phyloP scores from a whole-genome alignment of 2,329 filamentous ascomycete species.

The Hymenoscyphus infarciens region DNA sequence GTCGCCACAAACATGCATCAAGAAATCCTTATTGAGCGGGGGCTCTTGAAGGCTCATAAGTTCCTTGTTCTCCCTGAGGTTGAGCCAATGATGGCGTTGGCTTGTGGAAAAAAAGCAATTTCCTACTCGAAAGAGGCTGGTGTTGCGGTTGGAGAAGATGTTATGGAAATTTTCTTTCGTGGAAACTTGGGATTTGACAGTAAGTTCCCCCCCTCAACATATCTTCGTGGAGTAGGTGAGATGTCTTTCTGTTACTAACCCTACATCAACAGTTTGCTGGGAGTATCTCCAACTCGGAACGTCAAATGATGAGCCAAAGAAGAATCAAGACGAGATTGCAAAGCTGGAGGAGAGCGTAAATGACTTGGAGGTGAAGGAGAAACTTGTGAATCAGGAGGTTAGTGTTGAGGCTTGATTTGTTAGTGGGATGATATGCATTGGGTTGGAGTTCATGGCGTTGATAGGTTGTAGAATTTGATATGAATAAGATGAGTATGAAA shows the following conservation, averaged over 20 bases:
- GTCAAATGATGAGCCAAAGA: not conserved
- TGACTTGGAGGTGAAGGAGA: slow-evolving; percentile 4
- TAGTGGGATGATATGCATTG: not conserved
- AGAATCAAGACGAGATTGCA: not conserved
- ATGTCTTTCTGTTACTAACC: slow-evolving; percentile 2
- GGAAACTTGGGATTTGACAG: slow-evolving; percentile 64
- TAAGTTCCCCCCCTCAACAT: slow-evolving; percentile 40
- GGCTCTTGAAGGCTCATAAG: slow-evolving; percentile 40
- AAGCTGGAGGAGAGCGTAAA: slow-evolving; percentile 3
- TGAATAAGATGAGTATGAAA: not conserved
- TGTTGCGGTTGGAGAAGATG: slow-evolving; percentile 57
- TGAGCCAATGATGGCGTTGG: slow-evolving; percentile 66
- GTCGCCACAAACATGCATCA: slow-evolving; percentile 66
- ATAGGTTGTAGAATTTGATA: not conserved
- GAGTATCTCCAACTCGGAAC: slow-evolving; percentile 10
- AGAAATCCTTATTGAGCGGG: slow-evolving; percentile 47
- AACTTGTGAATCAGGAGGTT: not conserved
- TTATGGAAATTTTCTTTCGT: slow-evolving; percentile 62
- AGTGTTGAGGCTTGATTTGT: not conserved
- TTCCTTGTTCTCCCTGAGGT: slow-evolving; percentile 51
- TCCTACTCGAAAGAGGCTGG: slow-evolving; percentile 57
- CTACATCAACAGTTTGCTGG: slow-evolving; percentile 6
- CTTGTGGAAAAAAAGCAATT: slow-evolving; percentile 66
- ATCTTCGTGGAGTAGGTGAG: not conserved
- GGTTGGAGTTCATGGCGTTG: not conserved